These are phyloP conservation scores for Fusarium abutilonis DNA, from an alignment of 2,329 filamentous ascomycete genomes.

Conservation along the genomic window DNA sequence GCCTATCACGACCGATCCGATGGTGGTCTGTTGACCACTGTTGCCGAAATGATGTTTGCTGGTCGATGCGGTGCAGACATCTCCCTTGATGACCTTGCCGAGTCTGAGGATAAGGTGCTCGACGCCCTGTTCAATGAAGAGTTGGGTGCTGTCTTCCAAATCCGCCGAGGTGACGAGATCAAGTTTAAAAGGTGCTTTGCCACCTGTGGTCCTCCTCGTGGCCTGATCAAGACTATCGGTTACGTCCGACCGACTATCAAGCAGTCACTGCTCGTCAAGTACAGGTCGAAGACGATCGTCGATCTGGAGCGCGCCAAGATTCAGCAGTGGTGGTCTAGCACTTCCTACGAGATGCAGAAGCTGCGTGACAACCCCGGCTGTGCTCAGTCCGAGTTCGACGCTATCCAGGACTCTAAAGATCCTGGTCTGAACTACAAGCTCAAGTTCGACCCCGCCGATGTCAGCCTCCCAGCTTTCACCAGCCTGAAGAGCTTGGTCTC, in stretches of 20 bases:
- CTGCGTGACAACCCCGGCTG: slow-evolving; percentile 88
- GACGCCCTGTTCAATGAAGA: slow-evolving; percentile 95
- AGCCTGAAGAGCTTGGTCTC: slow-evolving; percentile 62
- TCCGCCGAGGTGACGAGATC: slow-evolving; percentile 83
- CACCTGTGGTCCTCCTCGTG: slow-evolving; percentile 83
- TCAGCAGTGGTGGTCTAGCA: slow-evolving; percentile 88
- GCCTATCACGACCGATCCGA: slow-evolving; percentile 96
- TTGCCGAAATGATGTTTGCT: slow-evolving; percentile 98
- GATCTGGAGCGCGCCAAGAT: slow-evolving; percentile 75
- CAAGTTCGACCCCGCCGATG: slow-evolving; percentile 81
- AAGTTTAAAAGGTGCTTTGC: slow-evolving; percentile 91
- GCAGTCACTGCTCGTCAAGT: slow-evolving; percentile 80
- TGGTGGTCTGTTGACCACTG: slow-evolving; percentile 87
- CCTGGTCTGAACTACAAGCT: slow-evolving; percentile 87
- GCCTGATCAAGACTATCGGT: slow-evolving; percentile 86
- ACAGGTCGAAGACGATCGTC: slow-evolving; percentile 74
- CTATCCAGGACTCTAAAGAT: slow-evolving; percentile 78
- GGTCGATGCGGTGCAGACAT: slow-evolving; percentile 89
- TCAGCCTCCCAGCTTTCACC: slow-evolving; percentile 69
- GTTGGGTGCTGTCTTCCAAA: slow-evolving; percentile 94
- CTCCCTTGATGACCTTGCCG: slow-evolving; percentile 78
- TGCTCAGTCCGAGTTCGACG: slow-evolving; percentile 82
- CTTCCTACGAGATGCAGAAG: slow-evolving; percentile 90
- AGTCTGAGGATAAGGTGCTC: slow-evolving; percentile 72
- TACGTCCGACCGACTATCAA: slow-evolving; percentile 74